Evolutionary conservation across 2,329 filamentous ascomycete genomes (phyloP).

Genomic region (Colletotrichum sp.): DNA sequence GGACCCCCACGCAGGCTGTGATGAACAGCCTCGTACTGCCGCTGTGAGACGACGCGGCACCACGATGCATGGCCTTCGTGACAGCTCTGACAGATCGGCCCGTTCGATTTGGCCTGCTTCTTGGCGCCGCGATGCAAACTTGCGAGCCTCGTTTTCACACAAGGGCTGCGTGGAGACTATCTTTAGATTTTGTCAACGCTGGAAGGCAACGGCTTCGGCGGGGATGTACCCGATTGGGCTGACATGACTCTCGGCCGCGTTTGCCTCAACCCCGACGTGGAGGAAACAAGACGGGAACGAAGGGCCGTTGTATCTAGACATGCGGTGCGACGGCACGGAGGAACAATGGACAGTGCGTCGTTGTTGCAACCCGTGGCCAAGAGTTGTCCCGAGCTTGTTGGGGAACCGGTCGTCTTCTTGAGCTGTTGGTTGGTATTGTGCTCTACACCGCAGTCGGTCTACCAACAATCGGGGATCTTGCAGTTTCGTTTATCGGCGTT

Average conservation of each 20-base stretch:
- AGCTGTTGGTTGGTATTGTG: not conserved
- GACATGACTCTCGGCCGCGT: not conserved
- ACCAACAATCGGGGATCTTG: not conserved
- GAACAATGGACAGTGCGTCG: not conserved
- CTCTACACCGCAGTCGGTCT: not conserved
- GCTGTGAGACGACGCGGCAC: not conserved
- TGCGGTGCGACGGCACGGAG: not conserved
- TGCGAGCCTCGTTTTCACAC: not conserved
- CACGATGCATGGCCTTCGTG: not conserved
- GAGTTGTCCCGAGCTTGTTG: not conserved
- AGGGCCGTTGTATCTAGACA: not conserved
- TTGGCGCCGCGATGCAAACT: not conserved
- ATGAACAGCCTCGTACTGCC: not conserved
- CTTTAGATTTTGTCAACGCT: not conserved
- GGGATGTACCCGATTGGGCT: constrained; percentile 15
- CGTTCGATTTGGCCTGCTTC: not conserved
- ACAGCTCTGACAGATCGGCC: not conserved
- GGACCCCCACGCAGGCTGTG: not conserved
- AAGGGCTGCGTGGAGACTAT: not conserved
- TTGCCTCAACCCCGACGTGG: constrained; percentile 2
- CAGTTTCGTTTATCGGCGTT: not conserved
- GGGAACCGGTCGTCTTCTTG: not conserved
- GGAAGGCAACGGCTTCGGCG: not conserved
- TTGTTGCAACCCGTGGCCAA: not conserved
- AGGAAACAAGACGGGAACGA: not conserved